These are phyloP conservation scores for Carex littledalei DNA, from an alignment of 176 grass and related monocot species.

Conservation along the genomic window DNA sequence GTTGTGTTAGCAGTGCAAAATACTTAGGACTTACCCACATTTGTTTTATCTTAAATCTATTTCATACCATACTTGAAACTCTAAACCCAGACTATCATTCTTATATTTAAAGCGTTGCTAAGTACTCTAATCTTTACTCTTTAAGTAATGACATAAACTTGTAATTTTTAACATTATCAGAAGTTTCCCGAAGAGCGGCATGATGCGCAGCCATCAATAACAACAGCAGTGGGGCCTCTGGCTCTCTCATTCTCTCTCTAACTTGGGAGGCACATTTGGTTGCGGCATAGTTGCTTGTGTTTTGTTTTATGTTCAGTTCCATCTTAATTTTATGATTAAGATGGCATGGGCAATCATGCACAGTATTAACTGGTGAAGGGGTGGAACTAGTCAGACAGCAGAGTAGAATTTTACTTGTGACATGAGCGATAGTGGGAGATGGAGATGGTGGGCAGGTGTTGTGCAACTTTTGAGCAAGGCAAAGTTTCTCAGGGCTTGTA, in stretches of 20 bases:
- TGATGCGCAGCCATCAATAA: slow-evolving; percentile 71
- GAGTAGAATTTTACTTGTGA: neutral
- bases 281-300: slow-evolving; percentile 34
- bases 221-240: slow-evolving; percentile 29
- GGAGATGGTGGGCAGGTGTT: neutral
- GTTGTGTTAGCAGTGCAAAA: neutral
- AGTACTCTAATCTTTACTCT: neutral
- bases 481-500: slow-evolving; percentile 54
- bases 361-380: slow-evolving; percentile 46
- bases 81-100: neutral
- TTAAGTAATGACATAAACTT: slow-evolving; percentile 6
- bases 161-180: slow-evolving; percentile 34
- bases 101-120: neutral
- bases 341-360: slow-evolving; percentile 59
- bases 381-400: slow-evolving; percentile 22
- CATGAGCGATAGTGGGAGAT: neutral
- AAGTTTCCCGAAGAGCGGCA: slow-evolving; percentile 54
- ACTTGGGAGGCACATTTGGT: slow-evolving; percentile 27
- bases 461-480: slow-evolving; percentile 5
- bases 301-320: slow-evolving; percentile 30
- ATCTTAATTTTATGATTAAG: slow-evolving; percentile 56
- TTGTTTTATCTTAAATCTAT: neutral
- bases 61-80: neutral
- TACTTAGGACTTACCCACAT: neutral
- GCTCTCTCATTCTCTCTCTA: slow-evolving; percentile 1